Base-by-base conservation (phyloP, 257 asterid species). In the Ehretia macrophylla region DNA sequence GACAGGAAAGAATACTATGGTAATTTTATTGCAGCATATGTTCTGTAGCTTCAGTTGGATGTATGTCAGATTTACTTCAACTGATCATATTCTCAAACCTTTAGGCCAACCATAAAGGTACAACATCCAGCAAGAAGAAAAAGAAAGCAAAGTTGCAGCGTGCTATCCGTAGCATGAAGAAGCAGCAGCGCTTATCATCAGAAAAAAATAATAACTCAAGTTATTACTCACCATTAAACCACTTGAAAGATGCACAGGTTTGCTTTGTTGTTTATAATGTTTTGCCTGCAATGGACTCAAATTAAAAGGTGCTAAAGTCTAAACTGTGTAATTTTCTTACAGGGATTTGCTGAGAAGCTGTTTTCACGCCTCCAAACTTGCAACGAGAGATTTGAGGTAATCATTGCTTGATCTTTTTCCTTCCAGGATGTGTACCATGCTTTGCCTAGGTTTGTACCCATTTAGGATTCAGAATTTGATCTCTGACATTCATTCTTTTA, bases 231-330 rank as follows among this genome's bases (percentile, higher is more conserved):
- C 99, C 99, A 67, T 78, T 93, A 56, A 93, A 80, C 79, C 88
- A 93, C 78, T 80, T 93, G 82, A 89, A 84, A 71, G 99, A 93
- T 78, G 78, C 97, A 21, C 96, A 93, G 95, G 99, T 89, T 72
- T 62, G 67, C 48, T 22, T 42, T 27, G 17, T 50, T 39, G 38
- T 32, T 58, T 60, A 51, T 51, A 17, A 48, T 58, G 23, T 51
- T 42, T 32, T 23, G 37, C 59, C 58, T 72, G 42, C 64, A 21
- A 62, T 62, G 51, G 51, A 45, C 63, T 57, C 27, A 55, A 21
- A 51, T 62, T 54, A 47, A 5, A 65, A 59, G 58, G 62, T 50
- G 19, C 27, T n/a, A 14, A 44, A 16, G 12, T 21, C 38, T 3
- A 42, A 68, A 32, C 60, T 50, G 58, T 53, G 52, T 23, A 23